Evolutionary conservation across 2,329 filamentous ascomycete genomes (phyloP).

Genomic region (Cercospora sesami): DNA sequence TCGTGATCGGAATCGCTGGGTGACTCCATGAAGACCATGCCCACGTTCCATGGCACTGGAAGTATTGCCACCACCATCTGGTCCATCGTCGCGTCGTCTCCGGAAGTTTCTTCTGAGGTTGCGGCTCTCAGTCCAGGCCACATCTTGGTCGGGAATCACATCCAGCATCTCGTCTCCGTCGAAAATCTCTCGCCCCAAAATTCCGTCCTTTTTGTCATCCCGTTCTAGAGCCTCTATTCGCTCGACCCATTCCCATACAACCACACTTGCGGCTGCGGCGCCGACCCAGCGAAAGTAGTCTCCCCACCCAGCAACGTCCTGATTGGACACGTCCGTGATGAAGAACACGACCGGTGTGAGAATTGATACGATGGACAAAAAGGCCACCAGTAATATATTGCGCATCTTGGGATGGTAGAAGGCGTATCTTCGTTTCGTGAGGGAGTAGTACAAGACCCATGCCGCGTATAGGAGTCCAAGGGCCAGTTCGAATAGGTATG

Average conservation of each 20-base stretch:
- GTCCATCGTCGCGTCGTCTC: conserved; percentile 38
- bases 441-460: conserved; percentile 88
- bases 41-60: conserved; percentile 31
- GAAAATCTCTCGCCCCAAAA: conserved; percentile 85
- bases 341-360: conserved; percentile 91
- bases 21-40: conserved; percentile 30
- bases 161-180: conserved; percentile 93
- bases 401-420: conserved; percentile 90
- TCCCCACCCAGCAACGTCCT: conserved; percentile 85
- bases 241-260: conserved; percentile 98
- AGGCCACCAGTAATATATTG: conserved; percentile 78
- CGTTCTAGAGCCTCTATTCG: conserved; percentile 88
- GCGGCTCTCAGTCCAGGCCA: conserved; percentile 51
- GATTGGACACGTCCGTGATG: conserved; percentile 82
- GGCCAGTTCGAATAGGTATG: conserved; percentile 85
- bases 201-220: conserved; percentile 91
- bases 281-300: conserved; percentile 97
- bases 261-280: conserved; percentile 88
- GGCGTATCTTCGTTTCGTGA: conserved; percentile 88
- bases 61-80: conserved; percentile 25
- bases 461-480: conserved; percentile 85
- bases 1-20: conserved; percentile 32
- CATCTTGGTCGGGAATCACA: conserved; percentile 59
- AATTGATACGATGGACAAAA: conserved; percentile 76
- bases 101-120: conserved; percentile 38